Conservation (phyloP, 2,329 filamentous ascomycete species). For the Diaporthe eres region DNA sequence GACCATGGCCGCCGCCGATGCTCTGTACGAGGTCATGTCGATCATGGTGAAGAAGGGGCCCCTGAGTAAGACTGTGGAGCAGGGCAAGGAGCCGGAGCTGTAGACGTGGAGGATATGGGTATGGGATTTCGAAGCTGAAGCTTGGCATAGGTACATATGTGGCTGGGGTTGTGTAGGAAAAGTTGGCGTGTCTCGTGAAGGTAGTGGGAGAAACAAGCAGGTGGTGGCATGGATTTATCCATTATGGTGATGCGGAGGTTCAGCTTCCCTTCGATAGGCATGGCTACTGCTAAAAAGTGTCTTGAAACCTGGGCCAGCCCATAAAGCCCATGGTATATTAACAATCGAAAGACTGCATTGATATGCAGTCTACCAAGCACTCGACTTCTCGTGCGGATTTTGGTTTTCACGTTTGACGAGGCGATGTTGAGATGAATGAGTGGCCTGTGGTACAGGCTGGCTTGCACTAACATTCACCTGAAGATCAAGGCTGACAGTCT, state of each 20-base stretch:
- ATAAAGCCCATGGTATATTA: not conserved
- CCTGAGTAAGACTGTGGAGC: conserved; percentile 43
- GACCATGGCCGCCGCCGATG: conserved; percentile 80
- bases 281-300: not conserved
- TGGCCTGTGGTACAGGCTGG: not conserved
- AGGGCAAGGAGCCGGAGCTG: conserved; percentile 41
- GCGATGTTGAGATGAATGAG: not conserved
- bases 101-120: conserved; percentile 2
- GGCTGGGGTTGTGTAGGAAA: not conserved
- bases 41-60: conserved; percentile 87
- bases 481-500: not conserved
- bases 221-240: not conserved
- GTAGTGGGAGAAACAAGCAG: not conserved
- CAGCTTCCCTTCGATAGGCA: not conserved
- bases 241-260: not conserved
- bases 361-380: not conserved
- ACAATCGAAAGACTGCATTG: not conserved
- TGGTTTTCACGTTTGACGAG: not conserved
- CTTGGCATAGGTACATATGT: too few relatives aligned
- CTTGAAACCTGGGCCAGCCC: not conserved
- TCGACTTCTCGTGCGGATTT: not conserved
- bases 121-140: not conserved
- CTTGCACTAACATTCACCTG: not conserved
- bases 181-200: not conserved
- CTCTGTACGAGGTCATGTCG: conserved; percentile 83